Conservation (phyloP, 805 yeast genomes). For the Kuraishia piskuri region DNA sequence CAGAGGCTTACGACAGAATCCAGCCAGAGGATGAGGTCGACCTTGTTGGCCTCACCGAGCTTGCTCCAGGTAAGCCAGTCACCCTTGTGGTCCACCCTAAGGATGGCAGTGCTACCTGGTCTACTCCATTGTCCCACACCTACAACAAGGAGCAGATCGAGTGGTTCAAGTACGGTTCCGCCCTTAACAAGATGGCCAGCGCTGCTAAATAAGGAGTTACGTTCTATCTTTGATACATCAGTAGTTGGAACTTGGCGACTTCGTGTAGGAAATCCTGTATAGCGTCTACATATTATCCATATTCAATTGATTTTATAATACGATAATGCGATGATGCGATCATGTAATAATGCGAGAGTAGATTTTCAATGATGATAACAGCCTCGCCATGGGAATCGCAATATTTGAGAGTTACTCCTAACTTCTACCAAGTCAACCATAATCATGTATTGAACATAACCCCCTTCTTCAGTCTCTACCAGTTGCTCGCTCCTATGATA, state of each 20-base stretch:
- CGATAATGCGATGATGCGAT: not conserved
- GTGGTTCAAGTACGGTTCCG: slow-evolving; percentile 99
- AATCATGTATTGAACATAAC: no score
- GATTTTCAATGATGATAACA: no score
- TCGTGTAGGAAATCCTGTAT: not conserved
- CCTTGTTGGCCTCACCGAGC: slow-evolving; percentile 70
- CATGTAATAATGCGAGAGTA: no score
- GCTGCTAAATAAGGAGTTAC: slow-evolving; percentile 7
- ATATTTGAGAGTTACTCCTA: no score
- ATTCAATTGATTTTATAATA: not conserved
- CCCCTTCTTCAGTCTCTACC: no score
- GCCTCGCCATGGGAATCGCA: no score
- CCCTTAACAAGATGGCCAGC: slow-evolving; percentile 79
- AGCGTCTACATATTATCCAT: not conserved
- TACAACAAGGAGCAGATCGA: slow-evolving; percentile 95
- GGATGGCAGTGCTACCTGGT: slow-evolving; percentile 73
- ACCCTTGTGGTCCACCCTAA: slow-evolving; percentile 66
- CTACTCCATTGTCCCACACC: slow-evolving; percentile 88
- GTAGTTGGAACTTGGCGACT: not conserved
- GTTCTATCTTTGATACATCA: not conserved
- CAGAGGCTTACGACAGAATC: slow-evolving; percentile 89
- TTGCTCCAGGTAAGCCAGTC: slow-evolving; percentile 90
- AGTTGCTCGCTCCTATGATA: no score
- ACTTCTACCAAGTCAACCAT: no score
- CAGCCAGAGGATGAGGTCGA: slow-evolving; percentile 86